Conservation (phyloP, 192 early-diverging fungal genomes). For the Oehlia diaphana region DNA sequence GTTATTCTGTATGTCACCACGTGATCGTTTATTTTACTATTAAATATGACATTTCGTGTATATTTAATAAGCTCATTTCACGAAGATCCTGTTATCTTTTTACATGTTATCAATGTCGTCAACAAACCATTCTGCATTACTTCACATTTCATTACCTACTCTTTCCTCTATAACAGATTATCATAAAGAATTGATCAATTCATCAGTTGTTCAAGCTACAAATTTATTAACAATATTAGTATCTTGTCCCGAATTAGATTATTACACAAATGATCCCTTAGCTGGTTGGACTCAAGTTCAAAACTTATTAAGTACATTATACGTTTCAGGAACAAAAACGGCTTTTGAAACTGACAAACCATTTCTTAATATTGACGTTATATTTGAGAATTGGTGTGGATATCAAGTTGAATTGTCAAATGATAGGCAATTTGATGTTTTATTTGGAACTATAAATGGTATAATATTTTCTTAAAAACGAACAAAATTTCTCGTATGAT, state of each 20-base stretch:
- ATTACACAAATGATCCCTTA: neutral
- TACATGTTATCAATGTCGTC: neutral
- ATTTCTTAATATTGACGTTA: slow-evolving; percentile 55
- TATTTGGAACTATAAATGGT: slow-evolving; percentile 48
- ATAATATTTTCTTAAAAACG: slow-evolving; percentile 2
- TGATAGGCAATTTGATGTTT: slow-evolving; percentile 36
- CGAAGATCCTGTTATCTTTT: no score
- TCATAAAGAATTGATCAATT: slow-evolving; percentile 11
- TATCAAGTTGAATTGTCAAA: slow-evolving; percentile 48
- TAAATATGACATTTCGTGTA: no score
- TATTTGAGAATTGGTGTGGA: slow-evolving; percentile 62
- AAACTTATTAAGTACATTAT: slow-evolving; percentile 36
- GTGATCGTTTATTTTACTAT: no score
- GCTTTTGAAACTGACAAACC: slow-evolving; percentile 41
- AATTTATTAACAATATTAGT: slow-evolving; percentile 4
- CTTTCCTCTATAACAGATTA: slow-evolving; percentile 2
- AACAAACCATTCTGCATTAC: neutral
- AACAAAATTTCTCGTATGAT: neutral
- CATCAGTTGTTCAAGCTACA: neutral
- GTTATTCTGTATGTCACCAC: no score
- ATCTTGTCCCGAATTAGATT: slow-evolving; percentile 5
- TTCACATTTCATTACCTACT: slow-evolving; percentile 10
- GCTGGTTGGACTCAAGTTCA: slow-evolving; percentile 3
- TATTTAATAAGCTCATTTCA: no score
- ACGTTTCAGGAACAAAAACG: slow-evolving; percentile 50